phyloP scores from a whole-genome alignment of 257 asterid species.

The Solanum chilense region DNA sequence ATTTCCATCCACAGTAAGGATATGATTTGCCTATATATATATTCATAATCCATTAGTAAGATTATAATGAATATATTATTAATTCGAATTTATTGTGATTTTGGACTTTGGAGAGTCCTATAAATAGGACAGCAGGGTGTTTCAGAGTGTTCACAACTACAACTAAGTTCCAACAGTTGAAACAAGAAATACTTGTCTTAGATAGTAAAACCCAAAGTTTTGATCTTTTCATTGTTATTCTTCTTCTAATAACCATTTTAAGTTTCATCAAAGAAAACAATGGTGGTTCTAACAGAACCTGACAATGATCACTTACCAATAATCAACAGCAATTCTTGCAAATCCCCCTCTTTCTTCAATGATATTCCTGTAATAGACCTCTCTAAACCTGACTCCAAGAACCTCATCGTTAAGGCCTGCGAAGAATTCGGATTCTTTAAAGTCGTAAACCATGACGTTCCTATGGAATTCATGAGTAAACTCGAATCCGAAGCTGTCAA shows the following conservation, averaged over 20 bases:
- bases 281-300: conserved; percentile 2
- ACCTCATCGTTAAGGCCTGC: conserved; percentile 9
- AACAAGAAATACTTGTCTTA: not conserved
- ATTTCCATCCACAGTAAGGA: not conserved
- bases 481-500: conserved; percentile 5
- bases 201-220: not conserved
- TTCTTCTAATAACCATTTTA: not conserved
- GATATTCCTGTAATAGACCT: conserved; percentile 10
- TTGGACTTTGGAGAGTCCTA: not conserved
- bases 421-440: conserved; percentile 17
- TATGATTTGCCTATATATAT: not conserved
- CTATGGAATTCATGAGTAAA: not conserved
- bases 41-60: accelerated
- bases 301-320: conserved; percentile 15
- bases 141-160: not conserved
- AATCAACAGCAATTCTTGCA: not conserved
- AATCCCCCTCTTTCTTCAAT: not conserved
- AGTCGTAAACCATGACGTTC: conserved; percentile 11
- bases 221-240: not conserved
- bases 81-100: too few relatives aligned
- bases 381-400: conserved; percentile 4
- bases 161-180: not conserved
- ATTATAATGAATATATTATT: too few relatives aligned
- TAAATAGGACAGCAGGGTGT: not conserved
- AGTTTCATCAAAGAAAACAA: not conserved